Evolutionary conservation across 75 land plant genomes (phyloP), one percentile per base, ranked within the genome.

Genomic region (Picea sitchensis): DNA sequence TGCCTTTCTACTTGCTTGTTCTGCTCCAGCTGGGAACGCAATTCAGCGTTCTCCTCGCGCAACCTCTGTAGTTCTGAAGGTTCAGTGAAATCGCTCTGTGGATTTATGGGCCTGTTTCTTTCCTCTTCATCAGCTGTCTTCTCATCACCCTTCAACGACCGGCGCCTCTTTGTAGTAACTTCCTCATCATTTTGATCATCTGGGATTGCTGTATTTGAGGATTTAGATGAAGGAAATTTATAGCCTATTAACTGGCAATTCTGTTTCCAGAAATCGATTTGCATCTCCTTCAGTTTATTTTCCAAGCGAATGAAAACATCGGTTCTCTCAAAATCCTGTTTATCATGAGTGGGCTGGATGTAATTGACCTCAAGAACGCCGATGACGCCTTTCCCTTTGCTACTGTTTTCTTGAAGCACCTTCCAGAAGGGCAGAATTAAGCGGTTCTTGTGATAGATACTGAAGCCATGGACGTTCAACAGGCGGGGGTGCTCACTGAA

Each of bases 291-390:
- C 61, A 84, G 76, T 9, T 75, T 69, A 0, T 75, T 61, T 71
- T 84, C 85, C 18, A 84, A 62, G 26, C 85, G 84, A n/a, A 57
- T 36, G 8, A 84, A 62, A 17, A 84, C 84, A 11, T 67, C 75
- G 2, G 86, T 84, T 79, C 61, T 51, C 56, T 51, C 56, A 12
- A 51, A 51, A 51, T 51, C 56, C 56, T 51, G 56, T 9, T 51
- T 51, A 11, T 51, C 12, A 1, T 51, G 56, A 51, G 56, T 51
- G 12, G 56, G 56, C 56, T 51, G 56, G 9, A 84, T 67, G 73
- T 82, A 84, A 78, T 84, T 82, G 20, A 84, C 86, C 56, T 84
- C 86, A 6, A 84, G 20, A 65, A 84, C 86, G 6, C 77, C 85
- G 23, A 84, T 61, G 58, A 84, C 57, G 56, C 85, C 85, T 56